Base-by-base conservation (phyloP, 192 early-diverging fungal species). In the Podila clonocystis region DNA sequence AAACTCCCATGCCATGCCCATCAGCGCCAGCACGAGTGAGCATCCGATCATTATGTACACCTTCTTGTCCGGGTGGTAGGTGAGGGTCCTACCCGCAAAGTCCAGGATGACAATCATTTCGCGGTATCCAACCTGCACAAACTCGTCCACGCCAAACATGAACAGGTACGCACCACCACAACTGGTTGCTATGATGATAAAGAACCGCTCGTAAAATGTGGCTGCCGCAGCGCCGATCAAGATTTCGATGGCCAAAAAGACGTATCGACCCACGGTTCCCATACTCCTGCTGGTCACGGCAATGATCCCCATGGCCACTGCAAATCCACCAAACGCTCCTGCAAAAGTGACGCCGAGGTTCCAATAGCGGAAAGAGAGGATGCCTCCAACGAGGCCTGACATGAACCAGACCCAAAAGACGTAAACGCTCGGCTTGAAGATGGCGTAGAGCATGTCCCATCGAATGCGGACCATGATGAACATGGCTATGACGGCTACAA, bases 101-200 rank as follows among this genome's bases (percentile, higher is more conserved):
- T 68, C 26, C 30, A 80, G 70, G 29, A 80, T 69, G 6, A 73
- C 58, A 30, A 80, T 50, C 65, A 80, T 80, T 26, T 80, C 77
- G 3, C 77, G 65, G 63, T 91, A 82, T 0, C 90, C 90, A 22
- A 70, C 69, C 49, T 86, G 74, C 9, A 72, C 26, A 50, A 88
- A 88, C 55, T 85, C 70, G 61, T 91, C 90, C 2, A 91, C 52
- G 7, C 89, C 90, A 26, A 64, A 74, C 58, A 83, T 68, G 62
- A 91, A 45, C 34, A 85, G 31, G 63, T 85, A 91, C 7, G 87
- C 70, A 19, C 90, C 90, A 1, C 76, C 55, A 50, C 91, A 78
- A 38, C 82, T 61, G 0, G 88, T 87, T 2, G 74, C 71, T 22
- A 87, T 5, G 49, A 87, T 86, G 15, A 90, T 60, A 58, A 82